phyloP scores from a whole-genome alignment of 2,329 filamentous ascomycete genomes.

The Conoideocrella luteorostrata region DNA sequence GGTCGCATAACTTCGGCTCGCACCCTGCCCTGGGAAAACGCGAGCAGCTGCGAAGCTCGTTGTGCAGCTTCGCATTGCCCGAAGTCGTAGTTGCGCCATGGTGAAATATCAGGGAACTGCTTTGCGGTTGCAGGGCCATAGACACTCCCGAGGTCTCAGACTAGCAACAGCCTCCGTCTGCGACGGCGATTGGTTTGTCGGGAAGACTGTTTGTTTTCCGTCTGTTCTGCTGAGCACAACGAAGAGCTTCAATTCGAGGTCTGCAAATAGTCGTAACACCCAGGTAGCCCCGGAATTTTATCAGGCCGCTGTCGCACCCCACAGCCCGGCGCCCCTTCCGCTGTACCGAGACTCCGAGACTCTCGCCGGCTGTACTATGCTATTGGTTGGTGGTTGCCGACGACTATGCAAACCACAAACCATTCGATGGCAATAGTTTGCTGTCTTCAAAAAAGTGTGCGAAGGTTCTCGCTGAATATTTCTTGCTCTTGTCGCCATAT shows the following conservation, averaged over 20 bases:
- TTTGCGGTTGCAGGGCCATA: neutral
- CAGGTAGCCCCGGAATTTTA: conserved; percentile 7
- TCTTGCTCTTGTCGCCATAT: too few species aligned
- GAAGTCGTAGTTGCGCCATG: conserved; percentile 28
- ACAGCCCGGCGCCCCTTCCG: neutral
- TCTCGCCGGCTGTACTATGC: too few species aligned
- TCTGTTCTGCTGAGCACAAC: too few species aligned
- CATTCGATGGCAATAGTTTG: too few species aligned
- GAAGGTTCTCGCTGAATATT: too few species aligned
- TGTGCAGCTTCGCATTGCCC: conserved; percentile 17
- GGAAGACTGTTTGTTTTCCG: too few species aligned
- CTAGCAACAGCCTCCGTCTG: conserved; percentile 1
- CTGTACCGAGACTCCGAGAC: too few species aligned
- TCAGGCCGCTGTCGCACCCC: conserved; percentile 1
- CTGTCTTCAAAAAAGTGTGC: too few species aligned
- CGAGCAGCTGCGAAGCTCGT: conserved; percentile 15
- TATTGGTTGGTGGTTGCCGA: too few species aligned
- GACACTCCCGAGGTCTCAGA: neutral
- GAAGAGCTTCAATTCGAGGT: too few species aligned
- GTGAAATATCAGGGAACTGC: conserved; percentile 9
- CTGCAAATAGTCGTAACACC: too few species aligned
- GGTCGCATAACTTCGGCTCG: conserved; percentile 26
- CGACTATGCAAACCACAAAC: too few species aligned
- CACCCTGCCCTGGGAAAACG: conserved; percentile 13
- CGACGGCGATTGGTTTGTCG: neutral